Evolutionary conservation across 345 rosid species (phyloP).

Genomic region (Angophora floribunda): DNA sequence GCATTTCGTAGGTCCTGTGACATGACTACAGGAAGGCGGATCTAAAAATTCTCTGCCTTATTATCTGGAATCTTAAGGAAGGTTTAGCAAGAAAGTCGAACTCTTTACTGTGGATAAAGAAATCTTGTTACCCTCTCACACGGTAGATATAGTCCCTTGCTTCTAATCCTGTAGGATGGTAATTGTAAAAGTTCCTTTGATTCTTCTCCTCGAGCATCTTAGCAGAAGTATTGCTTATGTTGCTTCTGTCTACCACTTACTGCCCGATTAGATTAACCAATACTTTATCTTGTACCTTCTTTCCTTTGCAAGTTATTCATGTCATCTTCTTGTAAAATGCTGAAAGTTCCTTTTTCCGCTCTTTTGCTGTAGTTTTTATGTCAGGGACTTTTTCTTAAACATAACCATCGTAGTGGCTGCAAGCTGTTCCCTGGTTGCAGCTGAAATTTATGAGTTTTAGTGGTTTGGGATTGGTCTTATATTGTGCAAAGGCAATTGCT

Average conservation of each 20-base stretch:
- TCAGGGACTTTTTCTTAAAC: not conserved
- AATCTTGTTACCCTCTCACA: not conserved
- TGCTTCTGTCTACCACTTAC: not conserved
- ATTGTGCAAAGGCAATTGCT: not conserved
- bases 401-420: not conserved
- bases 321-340: not conserved
- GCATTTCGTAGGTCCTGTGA: not conserved
- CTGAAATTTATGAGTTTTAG: not conserved
- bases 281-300: not conserved
- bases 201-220: not conserved
- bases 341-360: not conserved
- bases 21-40: not conserved
- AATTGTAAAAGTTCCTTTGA: not conserved
- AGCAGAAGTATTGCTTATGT: not conserved
- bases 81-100: not conserved
- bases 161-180: not conserved
- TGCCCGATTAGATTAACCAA: not conserved
- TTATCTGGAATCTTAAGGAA: not conserved
- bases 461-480: not conserved
- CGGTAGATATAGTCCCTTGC: not conserved
- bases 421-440: not conserved
- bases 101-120: not conserved
- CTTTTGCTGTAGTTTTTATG: not conserved
- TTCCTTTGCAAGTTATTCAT: not conserved
- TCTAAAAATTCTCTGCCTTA: not conserved